Evolutionary conservation across 192 early-diverging fungal genomes (phyloP).

Genomic region (Umbelopsis isabellina): DNA sequence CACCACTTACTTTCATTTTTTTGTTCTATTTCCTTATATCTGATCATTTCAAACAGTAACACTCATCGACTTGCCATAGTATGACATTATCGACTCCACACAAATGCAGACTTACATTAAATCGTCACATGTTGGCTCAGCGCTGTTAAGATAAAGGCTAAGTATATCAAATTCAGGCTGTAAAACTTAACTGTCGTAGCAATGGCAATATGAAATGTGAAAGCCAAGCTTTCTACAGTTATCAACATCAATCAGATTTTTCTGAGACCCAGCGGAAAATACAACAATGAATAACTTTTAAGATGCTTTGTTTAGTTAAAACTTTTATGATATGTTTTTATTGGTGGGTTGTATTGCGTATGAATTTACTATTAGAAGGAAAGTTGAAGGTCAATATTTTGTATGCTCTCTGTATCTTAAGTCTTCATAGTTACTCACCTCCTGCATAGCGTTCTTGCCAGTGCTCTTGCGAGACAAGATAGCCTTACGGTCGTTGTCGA

Average conservation of each 20-base stretch:
- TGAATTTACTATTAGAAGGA: conserved; percentile 1
- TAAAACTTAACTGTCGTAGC: too few species aligned
- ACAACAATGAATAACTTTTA: background rate
- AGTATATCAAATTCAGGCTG: too few species aligned
- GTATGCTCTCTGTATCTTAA: background rate
- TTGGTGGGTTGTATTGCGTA: conserved; percentile 1
- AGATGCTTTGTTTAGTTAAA: background rate
- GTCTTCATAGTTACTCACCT: conserved; percentile 10
- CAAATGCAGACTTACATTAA: too few species aligned
- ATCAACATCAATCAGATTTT: background rate
- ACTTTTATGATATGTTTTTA: conserved; percentile 12
- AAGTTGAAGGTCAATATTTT: background rate
- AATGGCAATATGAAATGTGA: too few species aligned
- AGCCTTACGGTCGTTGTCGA: conserved; percentile 95
- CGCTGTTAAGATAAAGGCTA: too few species aligned
- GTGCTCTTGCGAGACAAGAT: conserved; percentile 88
- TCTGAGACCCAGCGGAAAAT: background rate
- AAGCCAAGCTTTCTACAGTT: too few species aligned
- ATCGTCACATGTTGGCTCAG: too few species aligned
- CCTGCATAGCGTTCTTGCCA: conserved; percentile 42
- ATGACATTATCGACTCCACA: too few species aligned
- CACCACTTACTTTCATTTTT: too few species aligned
- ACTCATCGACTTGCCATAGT: too few species aligned
- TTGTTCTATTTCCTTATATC: too few species aligned
- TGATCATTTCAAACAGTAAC: too few species aligned